Evolutionary conservation across 129 eudicot species (phyloP).

Genomic region (Arctium minus): DNA sequence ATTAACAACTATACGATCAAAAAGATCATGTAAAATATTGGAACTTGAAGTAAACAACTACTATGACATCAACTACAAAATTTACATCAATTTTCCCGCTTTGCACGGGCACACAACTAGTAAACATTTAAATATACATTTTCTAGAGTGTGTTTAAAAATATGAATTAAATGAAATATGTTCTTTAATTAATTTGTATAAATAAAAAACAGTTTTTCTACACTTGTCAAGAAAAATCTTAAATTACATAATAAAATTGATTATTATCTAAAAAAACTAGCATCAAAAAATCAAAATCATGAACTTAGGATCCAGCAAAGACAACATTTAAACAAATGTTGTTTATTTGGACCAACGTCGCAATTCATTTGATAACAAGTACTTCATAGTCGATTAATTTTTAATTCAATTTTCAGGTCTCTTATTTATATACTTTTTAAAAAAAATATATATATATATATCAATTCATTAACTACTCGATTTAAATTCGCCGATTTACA

Average conservation of each 20-base stretch:
- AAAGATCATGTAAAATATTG: too few relatives aligned
- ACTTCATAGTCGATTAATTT: neutral
- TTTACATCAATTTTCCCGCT: too few relatives aligned
- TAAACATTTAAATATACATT: too few relatives aligned
- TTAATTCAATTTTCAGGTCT: neutral
- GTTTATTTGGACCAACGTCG: conserved; percentile 1
- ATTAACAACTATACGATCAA: too few relatives aligned
- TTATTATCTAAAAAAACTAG: neutral
- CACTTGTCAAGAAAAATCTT: neutral
- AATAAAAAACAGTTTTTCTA: neutral
- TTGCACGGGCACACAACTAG: too few relatives aligned
- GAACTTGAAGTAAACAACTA: too few relatives aligned
- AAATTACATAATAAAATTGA: neutral
- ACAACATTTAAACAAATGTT: neutral
- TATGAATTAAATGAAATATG: too few relatives aligned
- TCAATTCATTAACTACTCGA: neutral
- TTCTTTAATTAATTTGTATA: neutral
- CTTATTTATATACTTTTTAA: neutral
- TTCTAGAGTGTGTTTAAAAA: too few relatives aligned
- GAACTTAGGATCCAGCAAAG: neutral
- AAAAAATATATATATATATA: neutral
- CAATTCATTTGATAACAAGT: conserved; percentile 23
- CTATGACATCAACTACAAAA: too few relatives aligned
- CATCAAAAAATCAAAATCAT: conserved; percentile 8
- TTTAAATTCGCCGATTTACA: neutral